These are phyloP conservation scores for Neospermospora avenae DNA, from an alignment of 2,329 filamentous ascomycete genomes.

Conservation along the genomic window DNA sequence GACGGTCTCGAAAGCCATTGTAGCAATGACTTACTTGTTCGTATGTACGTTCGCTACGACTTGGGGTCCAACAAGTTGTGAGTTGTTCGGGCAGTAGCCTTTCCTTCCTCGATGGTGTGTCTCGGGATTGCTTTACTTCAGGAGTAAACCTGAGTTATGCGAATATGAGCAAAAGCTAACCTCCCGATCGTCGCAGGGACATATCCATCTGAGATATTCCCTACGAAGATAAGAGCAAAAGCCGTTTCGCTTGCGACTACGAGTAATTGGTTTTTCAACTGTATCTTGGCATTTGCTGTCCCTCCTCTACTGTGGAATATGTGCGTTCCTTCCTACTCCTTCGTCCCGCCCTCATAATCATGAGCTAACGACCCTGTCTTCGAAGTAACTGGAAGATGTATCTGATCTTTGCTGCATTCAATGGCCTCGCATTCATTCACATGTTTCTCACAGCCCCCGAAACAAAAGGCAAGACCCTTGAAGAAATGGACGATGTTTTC, in stretches of 20 bases:
- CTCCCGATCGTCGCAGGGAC: constrained; percentile 30
- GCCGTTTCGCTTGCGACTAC: constrained; percentile 72
- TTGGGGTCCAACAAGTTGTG: constrained; percentile 46
- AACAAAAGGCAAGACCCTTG: constrained; percentile 70
- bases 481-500: constrained; percentile 75
- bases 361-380: neutral
- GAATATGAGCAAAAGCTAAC: no score
- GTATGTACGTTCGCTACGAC: constrained; percentile 66
- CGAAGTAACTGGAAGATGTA: constrained; percentile 59
- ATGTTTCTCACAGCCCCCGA: constrained; percentile 65
- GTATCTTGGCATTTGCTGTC: constrained; percentile 54
- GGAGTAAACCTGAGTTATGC: no score
- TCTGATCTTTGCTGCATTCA: constrained; percentile 73
- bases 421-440: constrained; percentile 64
- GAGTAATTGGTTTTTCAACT: constrained; percentile 75
- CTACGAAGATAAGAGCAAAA: constrained; percentile 67
- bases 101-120: no score
- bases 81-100: no score
- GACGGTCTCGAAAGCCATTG: constrained; percentile 58
- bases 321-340: constrained; percentile 8
- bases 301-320: constrained; percentile 51
- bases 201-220: constrained; percentile 67
- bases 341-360: neutral
- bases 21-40: constrained; percentile 69
- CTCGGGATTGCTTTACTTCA: no score